Conservation (phyloP, 768 basidiomycete genomes). For the Tulasnella sp. region DNA sequence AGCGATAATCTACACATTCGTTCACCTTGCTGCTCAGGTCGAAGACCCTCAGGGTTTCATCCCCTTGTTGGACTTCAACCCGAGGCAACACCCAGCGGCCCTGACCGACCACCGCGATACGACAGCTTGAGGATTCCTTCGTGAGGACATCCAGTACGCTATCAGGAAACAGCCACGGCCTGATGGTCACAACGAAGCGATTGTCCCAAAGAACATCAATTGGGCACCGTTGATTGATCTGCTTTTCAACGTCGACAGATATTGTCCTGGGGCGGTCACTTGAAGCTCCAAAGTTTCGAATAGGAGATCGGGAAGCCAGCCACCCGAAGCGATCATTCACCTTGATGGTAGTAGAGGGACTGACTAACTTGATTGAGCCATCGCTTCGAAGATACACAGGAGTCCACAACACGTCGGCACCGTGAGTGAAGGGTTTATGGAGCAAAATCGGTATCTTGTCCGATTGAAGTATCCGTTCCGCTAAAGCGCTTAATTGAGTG, state of each 20-base stretch:
- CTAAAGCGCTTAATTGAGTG: too few species aligned
- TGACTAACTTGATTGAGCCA: constrained; percentile 15
- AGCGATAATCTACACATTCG: too few species aligned
- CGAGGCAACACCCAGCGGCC: too few species aligned
- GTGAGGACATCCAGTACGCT: neutral
- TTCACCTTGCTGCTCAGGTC: too few species aligned
- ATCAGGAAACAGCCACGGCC: constrained; percentile 10
- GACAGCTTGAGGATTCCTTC: constrained; percentile 14
- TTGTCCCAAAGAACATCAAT: constrained; percentile 46
- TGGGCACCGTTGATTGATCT: neutral
- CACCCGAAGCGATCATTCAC: constrained; percentile 35
- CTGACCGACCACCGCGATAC: neutral
- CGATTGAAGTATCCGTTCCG: too few species aligned
- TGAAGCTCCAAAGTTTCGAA: neutral
- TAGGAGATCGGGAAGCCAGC: constrained; percentile 48
- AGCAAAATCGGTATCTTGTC: constrained; percentile 18
- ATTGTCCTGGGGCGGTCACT: neutral
- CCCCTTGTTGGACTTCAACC: too few species aligned
- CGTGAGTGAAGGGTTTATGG: constrained; percentile 36
- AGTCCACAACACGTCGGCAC: constrained; percentile 51
- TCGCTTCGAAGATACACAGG: constrained; percentile 25
- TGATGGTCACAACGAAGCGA: constrained; percentile 41
- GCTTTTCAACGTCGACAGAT: neutral
- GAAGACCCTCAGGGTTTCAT: too few species aligned
- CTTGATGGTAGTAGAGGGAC: constrained; percentile 4